Evolutionary conservation across 2,329 filamentous ascomycete species (phyloP).

Genomic region (Fusarium caatingaense): DNA sequence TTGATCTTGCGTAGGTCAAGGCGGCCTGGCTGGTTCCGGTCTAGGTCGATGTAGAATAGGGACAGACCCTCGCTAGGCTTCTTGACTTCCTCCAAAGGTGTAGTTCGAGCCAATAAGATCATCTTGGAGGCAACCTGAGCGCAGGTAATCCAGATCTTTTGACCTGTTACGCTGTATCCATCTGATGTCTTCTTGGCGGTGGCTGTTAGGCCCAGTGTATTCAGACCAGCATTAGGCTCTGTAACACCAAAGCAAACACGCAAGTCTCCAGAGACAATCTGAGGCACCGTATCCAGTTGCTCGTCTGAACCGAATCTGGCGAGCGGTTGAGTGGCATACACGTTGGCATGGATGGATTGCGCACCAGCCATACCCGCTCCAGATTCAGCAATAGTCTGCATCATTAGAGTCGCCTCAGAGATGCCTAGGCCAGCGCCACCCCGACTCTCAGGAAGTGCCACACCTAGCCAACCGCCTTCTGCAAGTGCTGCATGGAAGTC

Average conservation of each 20-base stretch:
- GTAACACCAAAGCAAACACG: constrained; percentile 85
- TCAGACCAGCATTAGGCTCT: constrained; percentile 82
- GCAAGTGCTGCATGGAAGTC: constrained; percentile 82
- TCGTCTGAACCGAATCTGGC: constrained; percentile 76
- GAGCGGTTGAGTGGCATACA: constrained; percentile 81
- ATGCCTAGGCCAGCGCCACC: constrained; percentile 82
- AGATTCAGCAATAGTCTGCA: constrained; percentile 82
- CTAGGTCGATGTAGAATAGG: constrained; percentile 83
- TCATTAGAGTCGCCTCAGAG: constrained; percentile 86
- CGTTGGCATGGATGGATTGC: constrained; percentile 72
- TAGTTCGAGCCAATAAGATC: constrained; percentile 84
- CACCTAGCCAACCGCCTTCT: constrained; percentile 82
- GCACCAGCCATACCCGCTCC: constrained; percentile 83
- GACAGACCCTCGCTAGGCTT: constrained; percentile 82
- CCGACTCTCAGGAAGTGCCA: constrained; percentile 78
- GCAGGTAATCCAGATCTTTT: constrained; percentile 92
- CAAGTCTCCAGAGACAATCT: constrained; percentile 77
- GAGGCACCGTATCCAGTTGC: constrained; percentile 73
- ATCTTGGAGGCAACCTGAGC: constrained; percentile 86
- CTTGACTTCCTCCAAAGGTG: constrained; percentile 71
- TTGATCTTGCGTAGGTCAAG: constrained; percentile 78
- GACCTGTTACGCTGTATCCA: constrained; percentile 76
- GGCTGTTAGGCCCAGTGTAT: constrained; percentile 78
- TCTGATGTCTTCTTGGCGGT: constrained; percentile 65
- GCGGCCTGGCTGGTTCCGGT: constrained; percentile 64